Evolutionary conservation across 208 protist genomes (phyloP).

Genomic region (Wallacemonas sp.): DNA sequence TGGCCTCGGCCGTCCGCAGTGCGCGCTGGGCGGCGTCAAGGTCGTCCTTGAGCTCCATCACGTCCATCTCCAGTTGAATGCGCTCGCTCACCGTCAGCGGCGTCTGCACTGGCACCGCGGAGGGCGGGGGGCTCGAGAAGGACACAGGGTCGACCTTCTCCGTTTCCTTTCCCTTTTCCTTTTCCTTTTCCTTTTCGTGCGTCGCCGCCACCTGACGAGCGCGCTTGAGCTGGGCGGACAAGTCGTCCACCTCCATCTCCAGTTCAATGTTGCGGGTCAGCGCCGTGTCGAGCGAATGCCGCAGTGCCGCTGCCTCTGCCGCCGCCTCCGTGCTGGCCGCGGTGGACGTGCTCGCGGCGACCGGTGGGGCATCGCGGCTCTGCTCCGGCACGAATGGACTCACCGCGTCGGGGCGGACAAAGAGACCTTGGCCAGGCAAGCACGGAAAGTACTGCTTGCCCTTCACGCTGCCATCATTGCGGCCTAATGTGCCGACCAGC

Average conservation of each 20-base stretch:
- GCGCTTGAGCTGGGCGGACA: conserved; percentile 3
- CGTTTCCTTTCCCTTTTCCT: not conserved
- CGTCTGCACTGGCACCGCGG: not conserved
- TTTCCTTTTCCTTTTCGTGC: not conserved
- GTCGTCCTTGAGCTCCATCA: conserved; percentile 13
- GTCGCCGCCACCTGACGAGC: not conserved
- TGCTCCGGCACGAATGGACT: conserved; percentile 23
- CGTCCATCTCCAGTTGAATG: conserved; percentile 19
- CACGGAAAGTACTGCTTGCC: conserved; percentile 53
- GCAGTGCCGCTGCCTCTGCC: not conserved
- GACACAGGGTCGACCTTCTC: not conserved
- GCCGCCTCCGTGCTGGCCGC: not conserved
- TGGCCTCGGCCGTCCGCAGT: conserved; percentile 10
- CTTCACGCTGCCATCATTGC: conserved; percentile 55
- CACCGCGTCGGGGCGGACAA: conserved; percentile 58
- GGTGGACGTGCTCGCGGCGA: not conserved
- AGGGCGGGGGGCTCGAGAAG: not conserved
- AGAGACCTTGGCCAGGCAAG: conserved; percentile 50
- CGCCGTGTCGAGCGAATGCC: conserved; percentile 1
- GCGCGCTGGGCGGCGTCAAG: conserved; percentile 5
- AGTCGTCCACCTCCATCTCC: conserved; percentile 14
- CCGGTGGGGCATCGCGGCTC: too few species aligned
- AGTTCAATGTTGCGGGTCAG: conserved; percentile 3
- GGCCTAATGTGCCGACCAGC: conserved; percentile 43
- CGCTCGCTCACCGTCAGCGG: conserved; percentile 14